phyloP scores from a whole-genome alignment of 768 basidiomycete species.

The Mycena galericulata region DNA sequence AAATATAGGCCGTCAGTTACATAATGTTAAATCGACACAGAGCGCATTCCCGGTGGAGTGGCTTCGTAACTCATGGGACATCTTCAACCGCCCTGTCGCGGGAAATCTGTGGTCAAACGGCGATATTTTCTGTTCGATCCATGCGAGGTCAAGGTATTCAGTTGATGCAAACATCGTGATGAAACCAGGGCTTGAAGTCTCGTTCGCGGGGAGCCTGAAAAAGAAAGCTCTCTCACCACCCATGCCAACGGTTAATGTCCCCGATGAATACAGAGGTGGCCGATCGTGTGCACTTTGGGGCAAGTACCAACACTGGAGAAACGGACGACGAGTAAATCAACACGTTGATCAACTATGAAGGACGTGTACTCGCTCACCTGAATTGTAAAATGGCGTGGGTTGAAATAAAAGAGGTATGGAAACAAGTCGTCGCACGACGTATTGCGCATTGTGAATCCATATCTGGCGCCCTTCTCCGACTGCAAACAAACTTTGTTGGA shows the following conservation, averaged over 20 bases:
- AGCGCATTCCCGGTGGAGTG: no score
- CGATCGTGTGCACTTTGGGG: neutral
- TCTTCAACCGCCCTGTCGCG: neutral
- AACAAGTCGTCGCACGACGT: neutral
- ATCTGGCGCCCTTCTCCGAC: neutral
- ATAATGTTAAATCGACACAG: no score
- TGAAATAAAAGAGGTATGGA: slow-evolving; percentile 17
- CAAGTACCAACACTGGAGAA: neutral
- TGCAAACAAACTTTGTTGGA: neutral
- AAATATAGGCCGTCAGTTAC: no score
- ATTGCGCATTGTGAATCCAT: slow-evolving; percentile 16
- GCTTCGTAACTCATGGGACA: no score
- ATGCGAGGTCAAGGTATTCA: neutral
- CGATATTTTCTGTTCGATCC: slow-evolving; percentile 7
- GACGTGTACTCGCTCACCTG: neutral
- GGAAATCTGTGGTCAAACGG: neutral
- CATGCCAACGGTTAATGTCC: slow-evolving; percentile 3
- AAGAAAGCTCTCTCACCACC: slow-evolving; percentile 5
- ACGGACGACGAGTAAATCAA: no score
- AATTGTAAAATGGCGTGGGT: neutral
- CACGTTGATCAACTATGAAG: no score
- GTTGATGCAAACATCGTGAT: slow-evolving; percentile 6
- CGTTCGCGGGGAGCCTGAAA: neutral
- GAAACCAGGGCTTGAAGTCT: neutral
- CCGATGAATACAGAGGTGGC: neutral